Evolutionary conservation across 345 rosid genomes (phyloP).

Genomic region (Hibiscus mutabilis): DNA sequence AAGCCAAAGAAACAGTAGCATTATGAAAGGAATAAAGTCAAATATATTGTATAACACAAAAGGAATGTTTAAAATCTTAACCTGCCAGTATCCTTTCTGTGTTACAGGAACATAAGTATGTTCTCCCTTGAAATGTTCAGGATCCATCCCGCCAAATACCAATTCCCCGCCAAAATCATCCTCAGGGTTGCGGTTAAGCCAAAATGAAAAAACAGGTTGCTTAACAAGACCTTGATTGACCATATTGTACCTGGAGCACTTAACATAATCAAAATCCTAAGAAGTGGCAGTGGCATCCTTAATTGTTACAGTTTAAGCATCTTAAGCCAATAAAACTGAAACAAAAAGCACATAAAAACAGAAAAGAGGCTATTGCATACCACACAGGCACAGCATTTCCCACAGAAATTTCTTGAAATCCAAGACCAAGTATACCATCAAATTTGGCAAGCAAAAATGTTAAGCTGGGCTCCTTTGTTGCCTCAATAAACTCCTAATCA

Average conservation of each 20-base stretch:
- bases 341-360: not conserved
- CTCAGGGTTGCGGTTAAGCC: slow-evolving; percentile 64
- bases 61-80: slow-evolving; percentile 16
- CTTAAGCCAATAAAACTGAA: not conserved
- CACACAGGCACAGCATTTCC: slow-evolving; percentile 59
- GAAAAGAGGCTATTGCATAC: slow-evolving; percentile 20
- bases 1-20: not conserved
- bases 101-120: slow-evolving; percentile 68
- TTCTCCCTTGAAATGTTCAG: slow-evolving; percentile 51
- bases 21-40: not conserved
- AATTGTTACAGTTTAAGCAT: not conserved
- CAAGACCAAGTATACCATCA: slow-evolving; percentile 82
- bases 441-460: slow-evolving; percentile 79
- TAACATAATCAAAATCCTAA: slow-evolving; percentile 3
- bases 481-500: slow-evolving; percentile 80
- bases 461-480: slow-evolving; percentile 74
- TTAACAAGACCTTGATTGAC: slow-evolving; percentile 52
- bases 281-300: not conserved
- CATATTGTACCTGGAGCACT: slow-evolving; percentile 60
- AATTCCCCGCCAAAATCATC: slow-evolving; percentile 66
- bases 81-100: slow-evolving; percentile 73
- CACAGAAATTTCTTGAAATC: slow-evolving; percentile 62
- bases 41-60: not conserved
- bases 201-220: slow-evolving; percentile 64
- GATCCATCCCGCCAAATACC: slow-evolving; percentile 67